A percentile compares a stretch with the other conserved stretches of the same genome.
Evolutionary conservation across 345 rosid species (phyloP).

Genomic region (Syzygium oleosum): DNA sequence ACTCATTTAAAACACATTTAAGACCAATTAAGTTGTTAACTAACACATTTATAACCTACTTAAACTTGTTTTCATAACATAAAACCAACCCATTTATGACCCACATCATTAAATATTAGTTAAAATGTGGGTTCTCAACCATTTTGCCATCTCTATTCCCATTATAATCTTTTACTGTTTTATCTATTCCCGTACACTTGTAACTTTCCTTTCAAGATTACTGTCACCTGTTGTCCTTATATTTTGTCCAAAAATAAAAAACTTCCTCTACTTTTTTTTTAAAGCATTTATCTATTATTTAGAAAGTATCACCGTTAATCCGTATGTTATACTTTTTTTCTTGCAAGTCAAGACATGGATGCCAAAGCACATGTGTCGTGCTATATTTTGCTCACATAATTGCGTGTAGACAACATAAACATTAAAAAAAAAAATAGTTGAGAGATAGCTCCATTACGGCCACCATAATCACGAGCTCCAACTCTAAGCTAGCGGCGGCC

Average conservation of each 20-base stretch:
- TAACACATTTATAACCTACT: no score
- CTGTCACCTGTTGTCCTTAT: background rate
- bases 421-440: no score
- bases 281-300: background rate
- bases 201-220: background rate
- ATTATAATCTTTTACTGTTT: background rate
- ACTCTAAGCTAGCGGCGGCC: background rate
- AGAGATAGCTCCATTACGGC: conserved; percentile 22
- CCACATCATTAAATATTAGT: no score
- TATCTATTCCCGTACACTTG: background rate
- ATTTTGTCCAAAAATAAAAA: background rate
- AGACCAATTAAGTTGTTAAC: no score
- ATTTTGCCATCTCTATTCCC: background rate
- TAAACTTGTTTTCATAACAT: no score
- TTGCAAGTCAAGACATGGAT: background rate
- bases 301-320: background rate
- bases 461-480: background rate
- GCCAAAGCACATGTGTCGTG: background rate
- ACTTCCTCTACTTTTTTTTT: background rate
- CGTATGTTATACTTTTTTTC: no score
- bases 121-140: no score
- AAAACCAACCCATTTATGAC: no score
- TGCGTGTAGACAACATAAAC: no score
- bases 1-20: no score
- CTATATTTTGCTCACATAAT: background rate